These are phyloP conservation scores for Trichoderma gracile DNA, from an alignment of 2,329 filamentous ascomycete genomes.

Conservation along the genomic window DNA sequence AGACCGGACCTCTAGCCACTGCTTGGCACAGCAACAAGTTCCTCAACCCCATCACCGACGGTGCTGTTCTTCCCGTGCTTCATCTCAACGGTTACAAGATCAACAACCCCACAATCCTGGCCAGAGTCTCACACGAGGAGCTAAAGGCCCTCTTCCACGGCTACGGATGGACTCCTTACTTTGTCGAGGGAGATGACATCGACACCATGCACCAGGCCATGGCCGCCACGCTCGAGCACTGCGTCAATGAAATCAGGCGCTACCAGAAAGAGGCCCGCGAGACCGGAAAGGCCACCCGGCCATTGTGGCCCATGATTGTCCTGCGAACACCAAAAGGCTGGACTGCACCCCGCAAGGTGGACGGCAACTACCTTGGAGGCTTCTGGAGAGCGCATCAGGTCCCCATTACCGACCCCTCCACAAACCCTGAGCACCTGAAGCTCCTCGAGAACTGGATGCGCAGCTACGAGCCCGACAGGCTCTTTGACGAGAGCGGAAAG, in stretches of 20 bases:
- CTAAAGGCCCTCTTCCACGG: slow-evolving; percentile 68
- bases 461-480: slow-evolving; percentile 70
- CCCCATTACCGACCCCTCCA: slow-evolving; percentile 68
- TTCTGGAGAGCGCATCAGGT: slow-evolving; percentile 80
- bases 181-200: slow-evolving; percentile 74
- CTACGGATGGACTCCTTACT: slow-evolving; percentile 78
- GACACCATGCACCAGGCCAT: slow-evolving; percentile 80
- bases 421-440: slow-evolving; percentile 66
- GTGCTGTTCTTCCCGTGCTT: slow-evolving; percentile 74
- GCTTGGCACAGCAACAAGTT: slow-evolving; percentile 84
- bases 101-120: slow-evolving; percentile 74
- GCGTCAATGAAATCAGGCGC: slow-evolving; percentile 66
- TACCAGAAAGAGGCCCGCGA: slow-evolving; percentile 72
- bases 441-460: slow-evolving; percentile 75
- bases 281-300: slow-evolving; percentile 67
- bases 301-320: slow-evolving; percentile 77
- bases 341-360: slow-evolving; percentile 72
- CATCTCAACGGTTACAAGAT: slow-evolving; percentile 86
- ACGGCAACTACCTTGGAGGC: slow-evolving; percentile 70
- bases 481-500: slow-evolving; percentile 65
- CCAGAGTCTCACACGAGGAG: slow-evolving; percentile 73
- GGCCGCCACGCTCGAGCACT: slow-evolving; percentile 73
- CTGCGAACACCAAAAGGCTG: slow-evolving; percentile 78
- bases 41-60: slow-evolving; percentile 75
- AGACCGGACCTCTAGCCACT: slow-evolving; percentile 76